Conservation (phyloP, 495 filamentous ascomycete species). For the Penicillium samsonianum region DNA sequence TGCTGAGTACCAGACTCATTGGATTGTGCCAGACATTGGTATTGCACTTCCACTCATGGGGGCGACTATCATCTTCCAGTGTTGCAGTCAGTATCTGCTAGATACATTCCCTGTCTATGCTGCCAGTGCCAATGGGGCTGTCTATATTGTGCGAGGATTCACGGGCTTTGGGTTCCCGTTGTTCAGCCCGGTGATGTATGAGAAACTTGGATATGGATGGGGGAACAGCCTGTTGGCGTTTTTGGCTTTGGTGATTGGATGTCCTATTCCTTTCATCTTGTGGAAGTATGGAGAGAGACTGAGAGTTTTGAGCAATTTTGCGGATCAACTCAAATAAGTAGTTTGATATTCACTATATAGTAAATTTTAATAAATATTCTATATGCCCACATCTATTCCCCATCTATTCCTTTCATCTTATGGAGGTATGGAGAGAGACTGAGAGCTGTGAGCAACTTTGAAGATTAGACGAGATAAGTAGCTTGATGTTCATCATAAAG, state of each 20-base stretch:
- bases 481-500: no score
- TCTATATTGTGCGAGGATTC: slow-evolving; percentile 58
- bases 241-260: slow-evolving; percentile 43
- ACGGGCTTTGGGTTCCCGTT: slow-evolving; percentile 69
- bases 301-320: slow-evolving; percentile 9
- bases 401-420: no score
- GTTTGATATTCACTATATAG: background rate
- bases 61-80: slow-evolving; percentile 59
- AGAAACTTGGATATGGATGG: slow-evolving; percentile 50
- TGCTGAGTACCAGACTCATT: slow-evolving; percentile 55
- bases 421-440: no score
- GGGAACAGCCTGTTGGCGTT: slow-evolving; percentile 53
- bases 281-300: slow-evolving; percentile 34
- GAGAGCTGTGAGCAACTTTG: no score
- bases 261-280: slow-evolving; percentile 53
- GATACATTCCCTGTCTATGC: slow-evolving; percentile 67
- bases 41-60: slow-evolving; percentile 55
- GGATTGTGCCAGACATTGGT: slow-evolving; percentile 66
- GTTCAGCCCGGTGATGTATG: slow-evolving; percentile 61
- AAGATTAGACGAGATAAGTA: no score
- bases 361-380: background rate
- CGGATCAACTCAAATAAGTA: slow-evolving; percentile 3
- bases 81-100: slow-evolving; percentile 61
- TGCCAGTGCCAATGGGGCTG: slow-evolving; percentile 63
- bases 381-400: no score